These are phyloP conservation scores for Sungouiella blattae DNA, from an alignment of 805 yeast genomes.

Conservation along the genomic window DNA sequence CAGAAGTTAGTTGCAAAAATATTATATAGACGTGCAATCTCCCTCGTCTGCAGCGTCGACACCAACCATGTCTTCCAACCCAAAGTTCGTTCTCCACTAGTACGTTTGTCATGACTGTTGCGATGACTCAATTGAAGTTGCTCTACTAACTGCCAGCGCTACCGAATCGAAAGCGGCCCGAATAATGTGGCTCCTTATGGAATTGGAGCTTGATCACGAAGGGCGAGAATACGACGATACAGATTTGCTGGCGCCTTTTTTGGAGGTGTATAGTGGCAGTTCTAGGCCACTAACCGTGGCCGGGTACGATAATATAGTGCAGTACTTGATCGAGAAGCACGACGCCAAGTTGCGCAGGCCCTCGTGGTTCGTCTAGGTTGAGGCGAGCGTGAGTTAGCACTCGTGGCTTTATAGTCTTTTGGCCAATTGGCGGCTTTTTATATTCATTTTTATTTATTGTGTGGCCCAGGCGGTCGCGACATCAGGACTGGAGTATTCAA, in stretches of 20 bases:
- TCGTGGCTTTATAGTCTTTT: no score
- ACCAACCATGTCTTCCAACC: no score
- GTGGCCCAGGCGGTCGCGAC: no score
- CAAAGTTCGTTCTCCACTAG: conserved; percentile 23
- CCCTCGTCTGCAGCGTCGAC: no score
- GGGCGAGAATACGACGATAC: not conserved
- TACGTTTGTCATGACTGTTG: conserved; percentile 17
- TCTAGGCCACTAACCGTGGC: not conserved
- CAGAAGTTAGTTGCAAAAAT: no score
- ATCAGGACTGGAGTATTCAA: no score
- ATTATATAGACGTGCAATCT: no score
- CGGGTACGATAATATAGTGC: not conserved
- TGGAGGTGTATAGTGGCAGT: not conserved
- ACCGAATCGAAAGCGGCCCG: conserved; percentile 29
- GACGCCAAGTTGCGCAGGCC: not conserved
- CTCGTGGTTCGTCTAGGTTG: not conserved
- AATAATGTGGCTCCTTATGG: conserved; percentile 31
- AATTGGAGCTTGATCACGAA: conserved; percentile 21
- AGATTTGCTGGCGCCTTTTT: not conserved
- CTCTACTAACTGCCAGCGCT: conserved; percentile 15
- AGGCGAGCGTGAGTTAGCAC: no score
- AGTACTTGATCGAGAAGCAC: not conserved
- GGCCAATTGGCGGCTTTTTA: no score
- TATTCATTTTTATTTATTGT: no score
- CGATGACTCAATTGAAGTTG: not conserved